Conservation (phyloP, 768 basidiomycete genomes). For the Asterophora parasitica region DNA sequence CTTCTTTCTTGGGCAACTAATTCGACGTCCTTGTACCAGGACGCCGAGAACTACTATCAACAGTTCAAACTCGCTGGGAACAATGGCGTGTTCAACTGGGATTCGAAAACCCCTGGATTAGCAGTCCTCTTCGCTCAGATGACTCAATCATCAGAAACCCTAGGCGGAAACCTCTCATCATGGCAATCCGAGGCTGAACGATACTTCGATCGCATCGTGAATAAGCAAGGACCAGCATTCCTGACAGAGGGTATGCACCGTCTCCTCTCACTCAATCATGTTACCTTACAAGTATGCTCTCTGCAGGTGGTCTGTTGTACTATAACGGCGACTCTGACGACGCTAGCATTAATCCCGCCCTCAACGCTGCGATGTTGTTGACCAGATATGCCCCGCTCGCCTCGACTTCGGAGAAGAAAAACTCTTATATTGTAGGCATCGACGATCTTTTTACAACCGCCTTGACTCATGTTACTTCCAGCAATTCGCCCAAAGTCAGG, state of each 20-base stretch:
- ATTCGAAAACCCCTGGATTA: conserved; percentile 72
- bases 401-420: conserved; percentile 50
- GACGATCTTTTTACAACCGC: not conserved
- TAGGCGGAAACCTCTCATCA: conserved; percentile 51
- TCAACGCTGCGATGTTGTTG: conserved; percentile 84
- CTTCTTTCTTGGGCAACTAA: conserved; percentile 72
- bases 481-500: conserved; percentile 71
- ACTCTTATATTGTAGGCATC: conserved; percentile 52
- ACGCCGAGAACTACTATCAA: conserved; percentile 59
- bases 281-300: not conserved
- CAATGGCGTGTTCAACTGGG: conserved; percentile 82
- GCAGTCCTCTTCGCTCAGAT: conserved; percentile 75
- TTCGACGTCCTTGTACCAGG: conserved; percentile 50
- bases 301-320: conserved; percentile 70
- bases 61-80: conserved; percentile 49
- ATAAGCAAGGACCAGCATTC: conserved; percentile 47
- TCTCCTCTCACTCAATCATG: not conserved
- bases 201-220: conserved; percentile 72
- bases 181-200: conserved; percentile 72
- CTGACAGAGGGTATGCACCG: conserved; percentile 53
- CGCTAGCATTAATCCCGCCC: conserved; percentile 78
- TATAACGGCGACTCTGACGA: conserved; percentile 81
- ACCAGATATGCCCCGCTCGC: conserved; percentile 73
- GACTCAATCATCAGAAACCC: conserved; percentile 47
- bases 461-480: conserved; percentile 21